Percentiles rank a stretch among this genome's conserved stretches.
These are phyloP conservation scores for Xylaria sp. DNA, from an alignment of 2,329 filamentous ascomycete genomes.

Conservation along the genomic window DNA sequence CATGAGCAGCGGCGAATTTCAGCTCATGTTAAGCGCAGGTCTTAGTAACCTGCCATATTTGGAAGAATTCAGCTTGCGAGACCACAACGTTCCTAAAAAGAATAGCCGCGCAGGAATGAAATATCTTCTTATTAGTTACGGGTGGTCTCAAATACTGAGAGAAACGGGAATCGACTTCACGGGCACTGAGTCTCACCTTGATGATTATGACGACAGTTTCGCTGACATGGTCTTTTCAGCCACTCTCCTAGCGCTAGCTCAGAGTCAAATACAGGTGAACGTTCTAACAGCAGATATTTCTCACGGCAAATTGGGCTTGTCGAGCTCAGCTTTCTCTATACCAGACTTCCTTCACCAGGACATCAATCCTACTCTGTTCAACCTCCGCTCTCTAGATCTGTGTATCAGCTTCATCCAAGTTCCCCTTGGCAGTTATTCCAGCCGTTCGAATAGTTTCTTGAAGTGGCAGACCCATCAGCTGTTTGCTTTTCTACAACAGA, in stretches of 20 bases:
- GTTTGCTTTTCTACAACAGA: conserved; percentile 40
- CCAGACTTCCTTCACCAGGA: conserved; percentile 35
- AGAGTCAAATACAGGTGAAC: conserved; percentile 32
- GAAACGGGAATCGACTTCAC: conserved; percentile 42
- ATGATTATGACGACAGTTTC: conserved; percentile 41
- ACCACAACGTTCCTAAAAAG: conserved; percentile 27
- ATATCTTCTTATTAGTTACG: conserved; percentile 39
- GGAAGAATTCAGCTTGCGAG: conserved; percentile 40
- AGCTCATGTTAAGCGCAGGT: conserved; percentile 40
- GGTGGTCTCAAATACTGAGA: conserved; percentile 31
- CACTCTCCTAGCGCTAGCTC: conserved; percentile 39
- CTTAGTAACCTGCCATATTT: conserved; percentile 39
- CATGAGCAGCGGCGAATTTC: conserved; percentile 40
- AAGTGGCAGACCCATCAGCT: conserved; percentile 43
- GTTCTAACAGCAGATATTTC: conserved; percentile 39
- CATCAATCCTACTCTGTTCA: conserved; percentile 32
- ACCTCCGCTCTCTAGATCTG: conserved; percentile 39
- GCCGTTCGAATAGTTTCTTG: conserved; percentile 39
- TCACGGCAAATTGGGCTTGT: conserved; percentile 39
- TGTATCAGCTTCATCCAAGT: conserved; percentile 42
- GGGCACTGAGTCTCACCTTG: conserved; percentile 30
- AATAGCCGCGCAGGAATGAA: conserved; percentile 29
- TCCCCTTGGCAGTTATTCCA: conserved; percentile 36
- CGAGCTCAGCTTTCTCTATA: conserved; percentile 43
- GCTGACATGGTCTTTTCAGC: conserved; percentile 43